A percentile compares a stretch with the other conserved stretches of the same genome.
phyloP scores from a whole-genome alignment of 169 alveolate species.

The Cryptosporidium meleagridis region DNA sequence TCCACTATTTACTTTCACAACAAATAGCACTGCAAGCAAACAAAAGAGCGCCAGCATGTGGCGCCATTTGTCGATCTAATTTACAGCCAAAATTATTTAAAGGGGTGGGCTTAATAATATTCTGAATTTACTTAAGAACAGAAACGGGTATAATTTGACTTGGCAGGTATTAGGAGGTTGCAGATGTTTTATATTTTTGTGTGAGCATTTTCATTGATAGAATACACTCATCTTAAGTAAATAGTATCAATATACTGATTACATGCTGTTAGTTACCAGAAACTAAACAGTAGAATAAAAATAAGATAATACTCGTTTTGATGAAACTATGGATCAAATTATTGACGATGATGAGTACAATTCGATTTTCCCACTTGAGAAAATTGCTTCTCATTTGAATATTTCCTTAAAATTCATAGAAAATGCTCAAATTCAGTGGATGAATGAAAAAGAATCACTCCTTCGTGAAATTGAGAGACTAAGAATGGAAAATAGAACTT shows the following conservation, averaged over 20 bases:
- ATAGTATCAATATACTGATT: background rate
- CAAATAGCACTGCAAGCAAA: background rate
- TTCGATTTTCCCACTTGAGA: constrained; percentile 32
- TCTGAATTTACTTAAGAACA: too few species aligned
- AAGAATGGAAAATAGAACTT: constrained; percentile 50
- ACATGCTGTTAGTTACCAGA: background rate
- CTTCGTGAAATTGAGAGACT: constrained; percentile 55
- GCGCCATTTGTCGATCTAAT: background rate
- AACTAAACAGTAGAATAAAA: background rate
- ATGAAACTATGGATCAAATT: constrained; percentile 16
- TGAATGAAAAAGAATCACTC: constrained; percentile 58
- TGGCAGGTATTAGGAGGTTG: too few species aligned
- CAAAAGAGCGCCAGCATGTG: background rate
- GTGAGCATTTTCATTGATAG: background rate
- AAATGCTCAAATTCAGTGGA: constrained; percentile 54
- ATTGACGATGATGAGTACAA: constrained; percentile 32
- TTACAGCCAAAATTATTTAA: constrained; percentile 1
- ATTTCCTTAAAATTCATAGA: constrained; percentile 25
- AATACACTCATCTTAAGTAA: background rate
- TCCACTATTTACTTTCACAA: background rate
- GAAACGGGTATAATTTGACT: background rate
- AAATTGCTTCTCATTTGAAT: constrained; percentile 29
- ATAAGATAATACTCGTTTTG: background rate
- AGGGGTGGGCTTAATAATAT: background rate
- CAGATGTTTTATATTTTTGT: background rate